Evolutionary conservation across 2,329 filamentous ascomycete genomes (phyloP), one percentile per base, ranked within the genome.

Genomic region (Amylocarpus encephaloides): DNA sequence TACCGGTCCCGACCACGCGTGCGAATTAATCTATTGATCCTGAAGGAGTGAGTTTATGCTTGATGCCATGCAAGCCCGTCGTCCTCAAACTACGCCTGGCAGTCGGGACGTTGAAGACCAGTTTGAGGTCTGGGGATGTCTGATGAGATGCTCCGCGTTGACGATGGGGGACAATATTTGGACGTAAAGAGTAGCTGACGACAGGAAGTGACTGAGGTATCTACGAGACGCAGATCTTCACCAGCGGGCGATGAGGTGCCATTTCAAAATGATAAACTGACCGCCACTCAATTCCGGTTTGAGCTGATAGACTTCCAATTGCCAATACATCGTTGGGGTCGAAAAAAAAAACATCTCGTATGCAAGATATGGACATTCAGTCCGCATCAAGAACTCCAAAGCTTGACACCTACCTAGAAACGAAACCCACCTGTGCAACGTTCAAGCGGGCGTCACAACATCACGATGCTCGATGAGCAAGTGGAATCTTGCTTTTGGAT

Each of bases 1-100:
- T 46, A 46, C 43, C 33, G 43, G 43, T 10, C 33, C 43, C 43
- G 19, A 46, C 30, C 15, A 46, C 35, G 11, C 22, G 43, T 46
- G 34, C 32, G 33, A 36, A 16, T 19, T 19, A 29, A n/a, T 38
- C 43, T 33, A 46, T 36, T 46, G 18, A 46, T 46, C 43, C 43
- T 46, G 7, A n/a, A 38, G 43, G 43, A 46, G 19, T 32, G 18
- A 29, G 9, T 36, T 38, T 30, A 34, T 33, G 42, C 30, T 44
- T 44, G 29, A 26, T 34, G 9, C 22, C 33, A 38, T 38, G 32
- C 43, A 38, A 46, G 34, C 18, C 18, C 13, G 12, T 15, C 18
- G 13, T 34, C 16, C 15, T 18, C 15, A 30, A 46, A 18, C 32
- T 35, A 15, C 30, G 16, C 11, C 9, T n/a, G 33, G 11, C 5